A percentile compares a stretch with the other conserved stretches of the same genome.
phyloP scores from a whole-genome alignment of 208 protist species.

The Trichomonas vaginalis region DNA sequence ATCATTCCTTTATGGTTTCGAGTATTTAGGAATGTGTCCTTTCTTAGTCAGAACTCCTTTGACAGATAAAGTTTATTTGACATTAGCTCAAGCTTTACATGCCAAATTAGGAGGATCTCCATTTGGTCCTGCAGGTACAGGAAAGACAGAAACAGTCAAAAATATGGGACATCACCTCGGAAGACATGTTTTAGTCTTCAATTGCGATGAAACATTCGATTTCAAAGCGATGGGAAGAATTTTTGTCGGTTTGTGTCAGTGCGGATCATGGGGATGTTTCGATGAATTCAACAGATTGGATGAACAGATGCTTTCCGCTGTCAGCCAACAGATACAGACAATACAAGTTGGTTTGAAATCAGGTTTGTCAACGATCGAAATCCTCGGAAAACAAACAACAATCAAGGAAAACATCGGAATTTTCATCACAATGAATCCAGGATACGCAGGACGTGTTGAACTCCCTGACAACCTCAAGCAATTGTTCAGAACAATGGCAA shows the following conservation, averaged over 20 bases:
- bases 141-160: slow-evolving; percentile 89
- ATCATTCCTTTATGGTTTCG: slow-evolving; percentile 79
- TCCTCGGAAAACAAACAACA: slow-evolving; percentile 61
- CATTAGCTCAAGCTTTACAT: slow-evolving; percentile 80
- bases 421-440: slow-evolving; percentile 99
- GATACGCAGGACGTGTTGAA: slow-evolving; percentile 92
- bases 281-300: slow-evolving; percentile 98
- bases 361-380: slow-evolving; percentile 52
- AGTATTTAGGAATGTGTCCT: slow-evolving; percentile 90
- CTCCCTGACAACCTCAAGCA: slow-evolving; percentile 98
- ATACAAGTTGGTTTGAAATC: slow-evolving; percentile 69
- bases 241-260: slow-evolving; percentile 94
- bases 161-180: slow-evolving; percentile 84
- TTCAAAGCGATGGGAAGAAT: slow-evolving; percentile 90
- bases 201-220: slow-evolving; percentile 97
- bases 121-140: slow-evolving; percentile 86
- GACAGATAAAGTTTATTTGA: slow-evolving; percentile 93
- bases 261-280: slow-evolving; percentile 98
- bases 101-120: slow-evolving; percentile 80
- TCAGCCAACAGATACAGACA: slow-evolving; percentile 94
- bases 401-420: slow-evolving; percentile 78
- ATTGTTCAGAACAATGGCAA: slow-evolving; percentile 92
- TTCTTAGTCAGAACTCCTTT: slow-evolving; percentile 93
- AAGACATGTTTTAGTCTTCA: slow-evolving; percentile 93
- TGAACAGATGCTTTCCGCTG: slow-evolving; percentile 92